Percentiles rank a stretch among this genome's conserved stretches.
phyloP scores from a whole-genome alignment of 2,329 filamentous ascomycete species.

The Nemania serpens region DNA sequence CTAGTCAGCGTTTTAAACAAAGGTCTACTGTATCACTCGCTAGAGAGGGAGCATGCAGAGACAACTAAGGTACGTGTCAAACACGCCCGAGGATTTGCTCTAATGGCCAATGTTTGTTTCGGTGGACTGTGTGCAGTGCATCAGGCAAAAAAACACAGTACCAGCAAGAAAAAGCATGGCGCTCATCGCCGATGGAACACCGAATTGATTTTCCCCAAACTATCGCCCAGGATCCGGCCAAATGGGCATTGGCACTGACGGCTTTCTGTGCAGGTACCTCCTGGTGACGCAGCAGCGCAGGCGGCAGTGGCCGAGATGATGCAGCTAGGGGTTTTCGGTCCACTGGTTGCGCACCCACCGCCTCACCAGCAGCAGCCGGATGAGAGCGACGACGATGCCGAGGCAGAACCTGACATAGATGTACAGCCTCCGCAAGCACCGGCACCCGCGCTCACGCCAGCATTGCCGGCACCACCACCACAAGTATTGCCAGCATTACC shows the following conservation, averaged over 20 bases:
- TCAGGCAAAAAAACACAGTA: conserved; percentile 31
- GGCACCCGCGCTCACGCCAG: conserved; percentile 28
- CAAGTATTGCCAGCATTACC: conserved; percentile 32
- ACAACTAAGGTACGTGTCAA: conserved; percentile 51
- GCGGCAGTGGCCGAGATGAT: conserved; percentile 53
- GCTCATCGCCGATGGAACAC: conserved; percentile 28
- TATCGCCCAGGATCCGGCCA: conserved; percentile 36
- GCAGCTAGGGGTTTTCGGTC: conserved; percentile 62
- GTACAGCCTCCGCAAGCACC: conserved; percentile 45
- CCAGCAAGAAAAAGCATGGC: conserved; percentile 23
- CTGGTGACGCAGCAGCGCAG: conserved; percentile 49
- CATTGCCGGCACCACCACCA: conserved; percentile 36
- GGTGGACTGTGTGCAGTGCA: conserved; percentile 27
- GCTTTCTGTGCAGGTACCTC: conserved; percentile 53
- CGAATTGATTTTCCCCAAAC: conserved; percentile 35
- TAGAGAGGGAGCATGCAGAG: conserved; percentile 60
- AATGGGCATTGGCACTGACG: conserved; percentile 49
- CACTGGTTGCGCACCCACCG: conserved; percentile 53
- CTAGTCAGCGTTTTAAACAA: conserved; percentile 67
- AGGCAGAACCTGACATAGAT: conserved; percentile 36
- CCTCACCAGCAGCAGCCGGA: conserved; percentile 42
- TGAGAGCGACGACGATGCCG: conserved; percentile 41
- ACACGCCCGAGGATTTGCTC: conserved; percentile 3
- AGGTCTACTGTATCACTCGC: conserved; percentile 64
- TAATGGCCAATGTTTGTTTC: conserved; percentile 20